Base-by-base conservation (phyloP, 1,284 basidiomycete genomes). In the Stygiomarasmius scandens region DNA sequence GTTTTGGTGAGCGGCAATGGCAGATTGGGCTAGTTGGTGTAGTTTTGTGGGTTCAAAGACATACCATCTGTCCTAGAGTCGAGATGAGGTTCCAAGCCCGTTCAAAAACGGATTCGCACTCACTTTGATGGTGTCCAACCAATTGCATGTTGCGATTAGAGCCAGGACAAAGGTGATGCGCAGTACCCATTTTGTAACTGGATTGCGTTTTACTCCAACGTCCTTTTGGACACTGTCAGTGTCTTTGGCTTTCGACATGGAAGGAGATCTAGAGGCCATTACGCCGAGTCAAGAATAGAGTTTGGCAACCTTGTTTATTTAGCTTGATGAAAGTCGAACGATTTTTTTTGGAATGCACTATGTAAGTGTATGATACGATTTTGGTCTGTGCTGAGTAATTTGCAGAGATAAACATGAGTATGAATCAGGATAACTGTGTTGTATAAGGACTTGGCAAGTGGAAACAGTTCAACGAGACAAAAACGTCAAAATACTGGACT, bases 1-100 rank as follows among this genome's bases (percentile, higher is more conserved):
- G 67, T 83, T 77, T 0, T 83, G 82, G 19, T 85, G 79, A 3
- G 79, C 68, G 10, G 82, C 80, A 68, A 95, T 81, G 45, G 93
- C 89, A 16, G 83, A 79, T 64, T 85, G 78, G 14, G 90, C 83
- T 36, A 94, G 80, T 58, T 82, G 74, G 67, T 95, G 85, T 19
- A 95, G 74, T 46, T 75, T 74, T 6, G 71, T 71, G 1, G 87
- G 88, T 65, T 90, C 83, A 62, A 96, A 83, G 60, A 90, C 82
- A 73, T 93, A 95, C 82, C 79, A 83, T 53, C 77, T 74, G 38
- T 80, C 70, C 83, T 85, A n/a, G n/a, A n/a, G n/a, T n/a, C 52
- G 4, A n/a, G 4, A 9, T 19, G 29, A 16, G 8, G 14, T 20
- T 9, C n/a, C 29, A 36, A 6, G n/a, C 8, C 11, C 5, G 27